Percentiles rank a stretch among this genome's conserved stretches.
phyloP scores from a whole-genome alignment of 2,329 filamentous ascomycete species.

The Ophiostoma montium region DNA sequence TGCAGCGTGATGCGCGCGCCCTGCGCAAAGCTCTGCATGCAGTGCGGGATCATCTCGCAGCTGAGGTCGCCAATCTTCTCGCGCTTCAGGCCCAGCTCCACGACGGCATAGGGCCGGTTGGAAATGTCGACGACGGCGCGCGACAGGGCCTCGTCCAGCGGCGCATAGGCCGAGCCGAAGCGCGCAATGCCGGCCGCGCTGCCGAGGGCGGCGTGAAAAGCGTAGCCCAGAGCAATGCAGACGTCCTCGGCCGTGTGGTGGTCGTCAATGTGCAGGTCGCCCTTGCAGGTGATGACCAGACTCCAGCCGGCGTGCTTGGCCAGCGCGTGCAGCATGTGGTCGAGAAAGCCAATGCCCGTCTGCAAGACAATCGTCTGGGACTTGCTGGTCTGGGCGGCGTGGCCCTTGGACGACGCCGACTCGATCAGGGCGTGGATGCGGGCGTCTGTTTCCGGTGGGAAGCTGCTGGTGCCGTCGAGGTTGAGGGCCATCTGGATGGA shows the following conservation, averaged over 20 bases:
- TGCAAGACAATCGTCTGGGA: constrained; percentile 77
- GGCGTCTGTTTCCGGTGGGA: constrained; percentile 49
- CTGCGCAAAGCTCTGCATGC: constrained; percentile 85
- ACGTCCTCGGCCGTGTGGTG: constrained; percentile 97
- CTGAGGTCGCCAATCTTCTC: constrained; percentile 91
- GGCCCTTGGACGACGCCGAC: constrained; percentile 35
- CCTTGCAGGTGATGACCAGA: constrained; percentile 65
- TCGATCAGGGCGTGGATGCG: constrained; percentile 33
- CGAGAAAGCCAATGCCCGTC: constrained; percentile 93
- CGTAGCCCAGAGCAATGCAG: constrained; percentile 76
- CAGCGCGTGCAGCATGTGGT: constrained; percentile 96
- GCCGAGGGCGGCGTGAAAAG: constrained; percentile 70
- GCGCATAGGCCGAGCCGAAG: constrained; percentile 84
- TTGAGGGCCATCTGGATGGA: constrained; percentile 89
- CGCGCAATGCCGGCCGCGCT: constrained; percentile 68
- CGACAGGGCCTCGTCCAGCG: constrained; percentile 88
- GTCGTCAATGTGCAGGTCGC: constrained; percentile 94
- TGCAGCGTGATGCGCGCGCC: constrained; percentile 84
- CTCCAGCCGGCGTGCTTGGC: constrained; percentile 96
- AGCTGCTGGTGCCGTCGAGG: constrained; percentile 67
- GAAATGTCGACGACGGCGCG: constrained; percentile 90
- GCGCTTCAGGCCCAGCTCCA: constrained; percentile 70
- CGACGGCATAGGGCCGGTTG: constrained; percentile 74
- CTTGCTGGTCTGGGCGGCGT: constrained; percentile 73
- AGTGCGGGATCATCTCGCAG: constrained; percentile 96